Conservation (phyloP, 495 filamentous ascomycete species). For the Immersiella caudata region DNA sequence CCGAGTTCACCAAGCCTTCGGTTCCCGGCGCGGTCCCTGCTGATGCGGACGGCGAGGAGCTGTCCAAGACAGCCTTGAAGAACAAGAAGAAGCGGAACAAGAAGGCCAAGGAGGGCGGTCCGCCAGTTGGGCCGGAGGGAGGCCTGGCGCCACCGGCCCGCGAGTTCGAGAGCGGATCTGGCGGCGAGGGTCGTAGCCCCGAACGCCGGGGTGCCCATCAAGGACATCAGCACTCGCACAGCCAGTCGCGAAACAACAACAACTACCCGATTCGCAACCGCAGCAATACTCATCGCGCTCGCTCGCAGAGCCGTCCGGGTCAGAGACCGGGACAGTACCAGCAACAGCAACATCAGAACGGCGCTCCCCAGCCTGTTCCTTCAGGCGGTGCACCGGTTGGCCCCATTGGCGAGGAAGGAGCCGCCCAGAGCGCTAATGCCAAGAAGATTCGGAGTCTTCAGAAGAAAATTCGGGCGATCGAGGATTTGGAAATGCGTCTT, state of each 20-base stretch:
- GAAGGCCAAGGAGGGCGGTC: constrained; percentile 77
- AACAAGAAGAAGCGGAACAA: constrained; percentile 99
- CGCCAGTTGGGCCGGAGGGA: constrained; percentile 30
- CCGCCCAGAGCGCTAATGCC: constrained; percentile 57
- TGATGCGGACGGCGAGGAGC: constrained; percentile 59
- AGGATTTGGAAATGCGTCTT: constrained; percentile 94
- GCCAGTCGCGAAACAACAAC: constrained; percentile 59
- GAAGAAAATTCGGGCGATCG: constrained; percentile 97
- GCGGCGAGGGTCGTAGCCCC: constrained; percentile 63
- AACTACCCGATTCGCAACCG: constrained; percentile 45
- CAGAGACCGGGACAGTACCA: constrained; percentile 39
- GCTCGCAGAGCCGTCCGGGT: constrained; percentile 41
- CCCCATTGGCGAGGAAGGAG: background rate
- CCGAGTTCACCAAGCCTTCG: constrained; percentile 49
- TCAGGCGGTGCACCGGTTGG: constrained; percentile 22
- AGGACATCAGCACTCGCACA: constrained; percentile 48
- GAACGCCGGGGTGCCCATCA: constrained; percentile 57
- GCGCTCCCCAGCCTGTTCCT: constrained; percentile 33
- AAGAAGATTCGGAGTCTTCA: constrained; percentile 90
- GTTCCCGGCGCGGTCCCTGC: constrained; percentile 80
- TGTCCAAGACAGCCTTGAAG: constrained; percentile 87
- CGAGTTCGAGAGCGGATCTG: constrained; percentile 41
- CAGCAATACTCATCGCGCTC: constrained; percentile 48
- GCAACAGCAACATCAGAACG: constrained; percentile 28
- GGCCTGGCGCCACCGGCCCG: constrained; percentile 48